Conservation (phyloP, 208 protist genomes). For the Leishmania guyanensis region DNA sequence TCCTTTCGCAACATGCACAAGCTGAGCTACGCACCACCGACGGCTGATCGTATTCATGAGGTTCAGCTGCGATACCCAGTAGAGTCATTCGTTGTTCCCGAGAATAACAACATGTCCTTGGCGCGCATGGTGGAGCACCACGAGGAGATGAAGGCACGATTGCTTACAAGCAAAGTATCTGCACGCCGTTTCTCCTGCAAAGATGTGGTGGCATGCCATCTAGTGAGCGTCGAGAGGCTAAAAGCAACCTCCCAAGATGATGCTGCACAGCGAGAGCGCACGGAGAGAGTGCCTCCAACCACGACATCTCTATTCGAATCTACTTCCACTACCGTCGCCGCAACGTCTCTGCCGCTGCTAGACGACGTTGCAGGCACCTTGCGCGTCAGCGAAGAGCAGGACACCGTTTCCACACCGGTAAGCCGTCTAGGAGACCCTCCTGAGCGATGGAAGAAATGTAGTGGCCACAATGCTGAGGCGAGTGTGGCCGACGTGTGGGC, state of each 20-base stretch:
- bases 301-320: slow-evolving; percentile 16
- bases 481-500: background rate
- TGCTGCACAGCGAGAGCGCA: slow-evolving; percentile 1
- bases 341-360: background rate
- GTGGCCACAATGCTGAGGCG: background rate
- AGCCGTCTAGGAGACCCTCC: background rate
- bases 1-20: slow-evolving; percentile 57
- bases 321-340: background rate
- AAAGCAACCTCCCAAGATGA: slow-evolving; percentile 3
- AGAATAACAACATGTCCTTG: slow-evolving; percentile 75
- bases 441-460: background rate
- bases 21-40: slow-evolving; percentile 86
- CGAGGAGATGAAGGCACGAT: slow-evolving; percentile 49
- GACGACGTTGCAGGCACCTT: background rate
- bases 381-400: background rate
- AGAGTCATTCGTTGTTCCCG: slow-evolving; percentile 77
- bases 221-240: slow-evolving; percentile 17
- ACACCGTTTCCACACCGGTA: background rate
- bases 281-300: slow-evolving; percentile 8
- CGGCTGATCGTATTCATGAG: slow-evolving; percentile 53
- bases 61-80: slow-evolving; percentile 78
- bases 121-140: slow-evolving; percentile 66
- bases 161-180: slow-evolving; percentile 29
- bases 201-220: slow-evolving; percentile 41
- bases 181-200: slow-evolving; percentile 39